A percentile compares a stretch with the other conserved stretches of the same genome.
Conservation (phyloP, 2,329 filamentous ascomycete genomes). For the Penicillium sp. region DNA sequence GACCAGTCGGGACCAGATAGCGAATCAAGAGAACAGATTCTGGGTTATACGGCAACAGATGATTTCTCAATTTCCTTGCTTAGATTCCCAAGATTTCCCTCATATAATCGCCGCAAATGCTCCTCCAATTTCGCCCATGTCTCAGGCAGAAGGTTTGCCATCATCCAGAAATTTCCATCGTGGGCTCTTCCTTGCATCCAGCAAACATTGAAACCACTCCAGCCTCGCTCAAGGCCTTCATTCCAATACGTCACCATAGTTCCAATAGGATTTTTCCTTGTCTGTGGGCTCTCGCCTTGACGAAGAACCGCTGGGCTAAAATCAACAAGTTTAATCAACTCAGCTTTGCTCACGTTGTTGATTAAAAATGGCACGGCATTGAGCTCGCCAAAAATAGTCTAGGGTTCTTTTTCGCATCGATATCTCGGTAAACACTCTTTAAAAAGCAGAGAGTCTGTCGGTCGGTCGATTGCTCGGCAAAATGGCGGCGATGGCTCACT, state of each 20-base stretch:
- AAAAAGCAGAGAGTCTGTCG: slow-evolving; percentile 15
- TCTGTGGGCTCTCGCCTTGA: slow-evolving; percentile 14
- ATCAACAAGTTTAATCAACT: slow-evolving; percentile 17
- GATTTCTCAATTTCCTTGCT: neutral
- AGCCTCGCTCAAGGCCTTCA: slow-evolving; percentile 17
- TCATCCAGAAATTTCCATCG: slow-evolving; percentile 21
- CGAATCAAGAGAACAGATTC: neutral
- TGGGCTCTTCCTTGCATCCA: slow-evolving; percentile 24
- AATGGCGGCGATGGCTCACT: slow-evolving; percentile 8
- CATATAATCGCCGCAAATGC: slow-evolving; percentile 2
- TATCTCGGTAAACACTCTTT: slow-evolving; percentile 11
- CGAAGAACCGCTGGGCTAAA: slow-evolving; percentile 18
- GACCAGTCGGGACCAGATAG: no score
- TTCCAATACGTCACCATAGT: slow-evolving; percentile 23
- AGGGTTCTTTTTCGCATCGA: slow-evolving; percentile 10
- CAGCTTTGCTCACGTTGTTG: slow-evolving; percentile 23
- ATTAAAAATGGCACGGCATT: slow-evolving; percentile 11
- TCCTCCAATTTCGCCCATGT: slow-evolving; percentile 22
- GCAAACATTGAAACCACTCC: slow-evolving; percentile 16
- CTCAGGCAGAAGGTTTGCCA: slow-evolving; percentile 18
- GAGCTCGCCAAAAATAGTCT: slow-evolving; percentile 16
- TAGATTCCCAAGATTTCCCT: neutral
- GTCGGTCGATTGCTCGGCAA: slow-evolving; percentile 14
- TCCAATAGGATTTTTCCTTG: slow-evolving; percentile 17
- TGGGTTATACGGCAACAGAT: neutral